Conservation (phyloP, 257 asterid genomes). For the Nicotiana paniculata region DNA sequence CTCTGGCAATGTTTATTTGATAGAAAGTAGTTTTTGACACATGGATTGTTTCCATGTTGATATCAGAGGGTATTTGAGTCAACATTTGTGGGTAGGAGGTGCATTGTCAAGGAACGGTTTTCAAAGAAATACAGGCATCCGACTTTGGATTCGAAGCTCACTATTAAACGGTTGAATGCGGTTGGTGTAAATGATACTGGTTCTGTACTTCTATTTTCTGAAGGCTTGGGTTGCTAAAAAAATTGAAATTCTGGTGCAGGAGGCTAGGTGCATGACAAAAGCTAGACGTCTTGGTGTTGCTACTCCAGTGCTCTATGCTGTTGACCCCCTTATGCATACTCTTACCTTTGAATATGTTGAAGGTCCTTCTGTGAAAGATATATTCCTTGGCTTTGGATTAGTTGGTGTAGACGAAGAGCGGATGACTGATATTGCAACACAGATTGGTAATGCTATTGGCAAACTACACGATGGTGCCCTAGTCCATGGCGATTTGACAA, state of each 20-base stretch:
- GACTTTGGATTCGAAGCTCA: constrained; percentile 71
- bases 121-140: constrained; percentile 94
- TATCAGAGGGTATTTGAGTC: constrained; percentile 79
- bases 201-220: not conserved
- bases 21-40: not conserved
- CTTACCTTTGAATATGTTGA: constrained; percentile 82
- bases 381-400: constrained; percentile 68
- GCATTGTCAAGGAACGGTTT: constrained; percentile 81
- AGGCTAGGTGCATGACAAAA: constrained; percentile 88
- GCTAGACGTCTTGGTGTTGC: constrained; percentile 87
- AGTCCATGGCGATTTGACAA: constrained; percentile 94
- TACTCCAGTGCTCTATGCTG: constrained; percentile 79
- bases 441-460: constrained; percentile 78
- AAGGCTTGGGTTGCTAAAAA: constrained; percentile 12
- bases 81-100: constrained; percentile 69
- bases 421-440: constrained; percentile 68
- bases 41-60: not conserved
- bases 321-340: constrained; percentile 56
- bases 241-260: constrained; percentile 42
- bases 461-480: constrained; percentile 92
- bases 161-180: constrained; percentile 83
- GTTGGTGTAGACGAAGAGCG: constrained; percentile 56
- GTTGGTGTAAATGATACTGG: constrained; percentile 33
- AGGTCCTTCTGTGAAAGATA: constrained; percentile 76
- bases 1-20: not conserved